Percentiles rank a stretch among this genome's conserved stretches.
These are phyloP conservation scores for Picea mariana DNA, from an alignment of 83 land plant species.

Conservation along the genomic window DNA sequence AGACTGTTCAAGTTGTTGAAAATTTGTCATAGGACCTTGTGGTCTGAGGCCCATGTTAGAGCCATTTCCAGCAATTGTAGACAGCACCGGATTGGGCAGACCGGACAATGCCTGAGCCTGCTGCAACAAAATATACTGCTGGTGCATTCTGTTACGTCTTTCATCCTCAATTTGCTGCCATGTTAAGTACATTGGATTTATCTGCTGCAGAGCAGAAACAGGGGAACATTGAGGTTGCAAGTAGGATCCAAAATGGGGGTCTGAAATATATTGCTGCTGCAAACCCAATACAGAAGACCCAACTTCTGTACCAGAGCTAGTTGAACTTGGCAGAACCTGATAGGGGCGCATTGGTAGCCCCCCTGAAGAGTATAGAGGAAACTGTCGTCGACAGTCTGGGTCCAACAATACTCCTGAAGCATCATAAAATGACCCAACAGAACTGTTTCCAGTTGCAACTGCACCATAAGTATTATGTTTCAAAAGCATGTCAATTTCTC, in stretches of 20 bases:
- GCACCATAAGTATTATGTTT: not conserved
- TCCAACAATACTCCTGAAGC: not conserved
- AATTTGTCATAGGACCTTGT: not conserved
- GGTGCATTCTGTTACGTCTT: not conserved
- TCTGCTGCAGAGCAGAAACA: not conserved
- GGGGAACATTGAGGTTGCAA: no score
- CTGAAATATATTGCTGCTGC: not conserved
- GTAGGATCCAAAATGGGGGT: not conserved
- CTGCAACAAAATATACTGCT: not conserved
- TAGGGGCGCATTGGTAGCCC: no score
- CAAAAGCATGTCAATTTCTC: constrained; percentile 4
- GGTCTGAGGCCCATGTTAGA: not conserved
- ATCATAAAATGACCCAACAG: not conserved
- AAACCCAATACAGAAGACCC: not conserved
- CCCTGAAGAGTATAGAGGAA: not conserved
- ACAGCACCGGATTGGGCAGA: not conserved
- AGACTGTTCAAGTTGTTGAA: constrained; percentile 5
- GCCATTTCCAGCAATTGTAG: constrained; percentile 2
- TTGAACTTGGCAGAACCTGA: not conserved
- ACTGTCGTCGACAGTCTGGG: not conserved
- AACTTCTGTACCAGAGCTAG: not conserved
- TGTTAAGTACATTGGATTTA: not conserved
- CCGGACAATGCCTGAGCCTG: not conserved
- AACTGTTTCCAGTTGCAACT: not conserved
- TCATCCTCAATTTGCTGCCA: constrained; percentile 9